Base-by-base conservation (phyloP, 257 asterid genomes). In the Scutellaria barbata region DNA sequence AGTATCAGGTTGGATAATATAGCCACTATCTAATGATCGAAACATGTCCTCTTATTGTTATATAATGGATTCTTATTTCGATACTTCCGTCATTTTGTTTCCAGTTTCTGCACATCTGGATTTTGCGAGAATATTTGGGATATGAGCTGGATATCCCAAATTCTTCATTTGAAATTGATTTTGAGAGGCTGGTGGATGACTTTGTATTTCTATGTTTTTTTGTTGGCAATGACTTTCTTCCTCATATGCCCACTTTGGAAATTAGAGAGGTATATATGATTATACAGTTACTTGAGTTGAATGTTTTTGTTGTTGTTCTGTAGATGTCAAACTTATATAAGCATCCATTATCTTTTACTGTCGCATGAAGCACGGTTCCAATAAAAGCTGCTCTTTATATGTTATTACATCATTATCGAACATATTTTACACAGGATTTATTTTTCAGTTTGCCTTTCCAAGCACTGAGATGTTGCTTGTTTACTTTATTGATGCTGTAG, bases 181-280 rank as follows among this genome's bases (percentile, higher is more conserved):
- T 95, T 80, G 99, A 95, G 63, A 89, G 96, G 82, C 85, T 92
- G 80, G 89, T 95, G 87, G 99, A 95, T 79, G 99, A 95, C 77
- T 95, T 95, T 73, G 98, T 95, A 71, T 92, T 95, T 63, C 73
- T 89, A 72, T 95, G 98, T 68, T 89, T 95, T 75, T 95, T 95
- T 83, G 97, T 92, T 67, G 99, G 99, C 81, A 95, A 95, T 43
- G 99, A 95, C 83, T 95, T 95, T 80, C 98, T 95, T 78, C 99
- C 99, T 59, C 99, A 95, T 74, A 92, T 95, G 98, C 99, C 98
- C 67, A 94, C 98, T 8, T 75, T 95, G 54, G 96, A 95, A 77
- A 94, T 94, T 73, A 90, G 99, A 85, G 99, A 95, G 99, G 98
- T 92, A 85, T 76, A 71, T 73, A 69, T 66, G 61, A 76, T 43